phyloP scores from a whole-genome alignment of 208 protist genomes.

The Porcisia hertigi region DNA sequence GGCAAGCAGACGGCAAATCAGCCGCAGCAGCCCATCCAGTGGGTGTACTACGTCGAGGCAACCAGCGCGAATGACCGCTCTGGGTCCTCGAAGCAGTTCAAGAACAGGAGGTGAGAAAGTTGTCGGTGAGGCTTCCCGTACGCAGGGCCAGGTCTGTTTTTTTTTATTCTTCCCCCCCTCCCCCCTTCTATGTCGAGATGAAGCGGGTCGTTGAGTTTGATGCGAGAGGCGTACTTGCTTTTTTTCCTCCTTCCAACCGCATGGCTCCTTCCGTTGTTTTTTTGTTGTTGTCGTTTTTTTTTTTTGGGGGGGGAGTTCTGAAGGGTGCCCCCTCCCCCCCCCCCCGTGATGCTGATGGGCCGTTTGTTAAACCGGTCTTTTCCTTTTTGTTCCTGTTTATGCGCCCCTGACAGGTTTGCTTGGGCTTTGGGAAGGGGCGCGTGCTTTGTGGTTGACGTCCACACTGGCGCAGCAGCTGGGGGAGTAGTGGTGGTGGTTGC shows the following conservation, averaged over 20 bases:
- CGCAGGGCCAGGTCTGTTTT: neutral
- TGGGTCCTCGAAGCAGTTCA: slow-evolving; percentile 17
- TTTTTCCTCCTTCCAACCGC: no score
- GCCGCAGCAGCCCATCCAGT: slow-evolving; percentile 52
- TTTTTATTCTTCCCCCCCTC: neutral
- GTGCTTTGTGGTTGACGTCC: neutral
- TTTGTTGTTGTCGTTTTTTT: neutral
- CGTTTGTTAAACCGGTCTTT: no score
- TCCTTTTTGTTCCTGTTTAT: neutral
- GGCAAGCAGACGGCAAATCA: slow-evolving; percentile 23
- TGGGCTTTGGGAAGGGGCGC: no score
- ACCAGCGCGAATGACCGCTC: slow-evolving; percentile 18
- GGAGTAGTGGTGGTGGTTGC: no score
- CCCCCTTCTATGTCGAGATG: no score
- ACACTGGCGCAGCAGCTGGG: neutral
- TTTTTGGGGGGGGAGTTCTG: no score
- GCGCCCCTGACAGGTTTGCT: neutral
- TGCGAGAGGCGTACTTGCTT: no score
- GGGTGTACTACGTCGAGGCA: slow-evolving; percentile 89
- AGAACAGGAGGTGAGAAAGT: slow-evolving; percentile 14
- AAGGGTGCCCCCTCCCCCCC: no score
- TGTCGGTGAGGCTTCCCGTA: neutral
- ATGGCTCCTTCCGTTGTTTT: neutral
- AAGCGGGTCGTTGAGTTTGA: no score
- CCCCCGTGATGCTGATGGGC: neutral